Conservation (phyloP, 495 filamentous ascomycete genomes). For the Penicillium taxi region DNA sequence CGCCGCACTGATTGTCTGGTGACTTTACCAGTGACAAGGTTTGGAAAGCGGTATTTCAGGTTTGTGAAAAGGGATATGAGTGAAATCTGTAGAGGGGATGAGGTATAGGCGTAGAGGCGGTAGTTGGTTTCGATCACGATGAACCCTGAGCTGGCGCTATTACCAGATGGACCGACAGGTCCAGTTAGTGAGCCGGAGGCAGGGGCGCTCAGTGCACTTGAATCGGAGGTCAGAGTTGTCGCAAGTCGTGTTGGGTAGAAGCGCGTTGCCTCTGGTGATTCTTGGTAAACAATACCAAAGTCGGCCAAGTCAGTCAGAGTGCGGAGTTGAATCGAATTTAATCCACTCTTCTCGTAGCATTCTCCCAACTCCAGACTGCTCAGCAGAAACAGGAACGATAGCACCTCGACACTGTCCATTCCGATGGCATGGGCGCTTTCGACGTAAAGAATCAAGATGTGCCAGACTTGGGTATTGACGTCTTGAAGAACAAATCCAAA, state of each 20-base stretch:
- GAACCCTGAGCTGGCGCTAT: constrained; percentile 61
- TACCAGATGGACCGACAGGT: constrained; percentile 27
- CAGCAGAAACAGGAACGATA: constrained; percentile 94
- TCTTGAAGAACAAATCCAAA: constrained; percentile 94
- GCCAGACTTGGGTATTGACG: constrained; percentile 94
- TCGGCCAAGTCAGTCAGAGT: constrained; percentile 82
- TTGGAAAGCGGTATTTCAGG: constrained; percentile 79
- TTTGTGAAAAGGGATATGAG: constrained; percentile 85
- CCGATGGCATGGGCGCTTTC: constrained; percentile 69
- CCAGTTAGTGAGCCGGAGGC: constrained; percentile 28
- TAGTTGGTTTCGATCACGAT: constrained; percentile 99
- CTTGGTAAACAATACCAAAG: constrained; percentile 83
- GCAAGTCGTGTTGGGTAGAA: constrained; percentile 95
- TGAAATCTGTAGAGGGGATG: constrained; percentile 84
- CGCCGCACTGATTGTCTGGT: constrained; percentile 77
- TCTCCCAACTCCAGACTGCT: constrained; percentile 85
- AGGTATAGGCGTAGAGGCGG: constrained; percentile 92
- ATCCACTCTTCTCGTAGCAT: constrained; percentile 71
- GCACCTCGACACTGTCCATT: constrained; percentile 85
- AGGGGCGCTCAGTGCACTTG: constrained; percentile 46
- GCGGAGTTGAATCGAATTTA: constrained; percentile 71
- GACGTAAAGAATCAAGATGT: constrained; percentile 84
- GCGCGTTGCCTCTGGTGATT: constrained; percentile 46
- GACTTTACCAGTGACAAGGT: constrained; percentile 82
- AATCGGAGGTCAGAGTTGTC: constrained; percentile 86